Percentiles rank a stretch among this genome's conserved stretches.
Conservation (phyloP, 176 grass and related monocot genomes). For the Juncus inflexus region DNA sequence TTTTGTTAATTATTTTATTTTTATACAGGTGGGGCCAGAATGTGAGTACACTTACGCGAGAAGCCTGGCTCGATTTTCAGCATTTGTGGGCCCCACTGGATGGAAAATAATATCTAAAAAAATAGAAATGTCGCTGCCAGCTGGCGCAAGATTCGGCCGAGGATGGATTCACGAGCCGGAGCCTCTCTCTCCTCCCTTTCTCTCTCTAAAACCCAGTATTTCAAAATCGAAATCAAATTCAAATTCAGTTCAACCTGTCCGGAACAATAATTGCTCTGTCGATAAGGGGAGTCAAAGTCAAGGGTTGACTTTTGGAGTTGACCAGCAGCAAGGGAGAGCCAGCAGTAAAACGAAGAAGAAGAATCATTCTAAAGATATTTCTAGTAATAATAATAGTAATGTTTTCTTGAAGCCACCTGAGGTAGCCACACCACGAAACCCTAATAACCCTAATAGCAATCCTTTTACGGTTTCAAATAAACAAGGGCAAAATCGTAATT, state of each 20-base stretch:
- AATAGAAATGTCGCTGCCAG: constrained; percentile 67
- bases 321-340: constrained; percentile 31
- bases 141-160: constrained; percentile 75
- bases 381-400: constrained; percentile 39
- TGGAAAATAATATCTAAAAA: constrained; percentile 82
- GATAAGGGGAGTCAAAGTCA: constrained; percentile 48
- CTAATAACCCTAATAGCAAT: constrained; percentile 32
- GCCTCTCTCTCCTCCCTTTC: constrained; percentile 46
- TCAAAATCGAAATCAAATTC: constrained; percentile 34
- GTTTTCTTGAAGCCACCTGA: constrained; percentile 56
- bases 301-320: constrained; percentile 48
- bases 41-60: constrained; percentile 74
- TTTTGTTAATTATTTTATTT: constrained; percentile 30
- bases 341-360: constrained; percentile 38
- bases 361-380: constrained; percentile 16
- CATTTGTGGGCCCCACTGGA: constrained; percentile 56
- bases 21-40: constrained; percentile 66
- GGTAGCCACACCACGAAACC: constrained; percentile 34
- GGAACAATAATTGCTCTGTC: constrained; percentile 25
- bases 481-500: constrained; percentile 24
- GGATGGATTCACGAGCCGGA: constrained; percentile 95
- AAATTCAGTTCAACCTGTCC: constrained; percentile 34
- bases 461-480: no score
- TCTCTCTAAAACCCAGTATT: constrained; percentile 42
- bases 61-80: constrained; percentile 88